These are phyloP conservation scores for Exophiala lecanii-corni DNA, from an alignment of 2,329 filamentous ascomycete genomes.

Conservation along the genomic window DNA sequence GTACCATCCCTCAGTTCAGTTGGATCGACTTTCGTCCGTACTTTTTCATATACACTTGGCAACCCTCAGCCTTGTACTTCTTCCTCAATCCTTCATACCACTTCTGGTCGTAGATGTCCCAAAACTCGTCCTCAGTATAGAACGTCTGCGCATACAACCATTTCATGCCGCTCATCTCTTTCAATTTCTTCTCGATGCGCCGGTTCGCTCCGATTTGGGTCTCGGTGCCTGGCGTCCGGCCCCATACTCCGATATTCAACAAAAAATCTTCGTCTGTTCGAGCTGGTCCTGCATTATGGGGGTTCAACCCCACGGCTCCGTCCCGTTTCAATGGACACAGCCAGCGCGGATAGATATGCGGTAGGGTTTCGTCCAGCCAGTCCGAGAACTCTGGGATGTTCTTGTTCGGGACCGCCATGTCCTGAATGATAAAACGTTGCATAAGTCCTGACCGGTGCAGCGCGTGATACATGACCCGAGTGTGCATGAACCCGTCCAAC, in stretches of 20 bases:
- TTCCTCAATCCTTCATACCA: conserved; percentile 36
- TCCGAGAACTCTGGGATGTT: conserved; percentile 49
- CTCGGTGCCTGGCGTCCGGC: conserved; percentile 58
- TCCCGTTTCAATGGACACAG: conserved; percentile 47
- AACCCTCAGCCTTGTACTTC: conserved; percentile 36
- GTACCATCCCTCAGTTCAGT: conserved; percentile 27
- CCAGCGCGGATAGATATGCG: conserved; percentile 53
- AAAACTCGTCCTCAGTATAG: conserved; percentile 59
- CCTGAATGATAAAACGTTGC: conserved; percentile 57
- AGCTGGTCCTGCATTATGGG: conserved; percentile 9
- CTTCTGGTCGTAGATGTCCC: conserved; percentile 38
- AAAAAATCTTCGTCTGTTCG: conserved; percentile 27
- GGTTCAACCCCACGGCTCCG: conserved; percentile 16
- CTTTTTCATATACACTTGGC: conserved; percentile 37
- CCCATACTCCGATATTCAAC: conserved; percentile 69
- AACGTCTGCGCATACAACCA: conserved; percentile 86
- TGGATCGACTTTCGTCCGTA: conserved; percentile 28
- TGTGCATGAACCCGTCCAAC: conserved; percentile 59
- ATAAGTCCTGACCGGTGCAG: conserved; percentile 56
- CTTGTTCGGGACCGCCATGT: conserved; percentile 55
- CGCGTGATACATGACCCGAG: conserved; percentile 58
- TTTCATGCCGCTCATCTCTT: conserved; percentile 69
- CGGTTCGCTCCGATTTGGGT: conserved; percentile 67
- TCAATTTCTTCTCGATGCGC: conserved; percentile 64
- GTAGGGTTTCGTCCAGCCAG: conserved; percentile 43